Base-by-base conservation (phyloP, 2,329 filamentous ascomycete species). In the Colletotrichum coccodes region DNA sequence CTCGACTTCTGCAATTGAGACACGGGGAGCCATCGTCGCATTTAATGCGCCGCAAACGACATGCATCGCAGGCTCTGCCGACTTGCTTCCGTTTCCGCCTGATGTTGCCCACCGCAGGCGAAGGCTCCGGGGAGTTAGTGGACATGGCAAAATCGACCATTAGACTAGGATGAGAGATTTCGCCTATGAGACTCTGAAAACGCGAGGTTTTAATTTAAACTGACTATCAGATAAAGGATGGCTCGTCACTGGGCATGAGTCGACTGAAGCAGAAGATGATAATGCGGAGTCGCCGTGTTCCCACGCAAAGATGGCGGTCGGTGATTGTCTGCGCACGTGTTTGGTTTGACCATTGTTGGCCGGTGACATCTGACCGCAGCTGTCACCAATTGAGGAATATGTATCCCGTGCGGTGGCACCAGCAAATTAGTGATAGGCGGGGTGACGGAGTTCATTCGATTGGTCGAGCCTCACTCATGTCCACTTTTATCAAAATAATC, bases 11-110 rank as follows among this genome's bases (percentile, higher is more conserved):
- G 71, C 81, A 83, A 71, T 83, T 83, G 38, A 69, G 72, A 72
- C 81, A 84, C 11, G 82, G 81, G 58, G 76, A 70, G 28, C 74
- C 74, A 58, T 76, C 77, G 71, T 83, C 80, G 72, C 82, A 84
- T 72, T 82, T 83, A 57, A 82, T 76, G 18, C 82, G 78, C 60
- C 82, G 77, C 52, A 79, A 74, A 3, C 81, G 80, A 70, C 82
- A 84, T 74, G 78, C 78, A 67, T 79, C 76, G 74, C 82, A 82
- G 50, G 79, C 82, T 71, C 71, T 66, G n/a, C 40, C 53, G 14
- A 73, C 72, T 36, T 73, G 72, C 23, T 28, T 53, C 23, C 72
- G 57, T 38, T 72, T 73, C 28, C 40, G 61, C 61, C 56, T 28
- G 49, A 23, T 14, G 16, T 18, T 28, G 36, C 18, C 40, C 34